Conservation (phyloP, 2,329 filamentous ascomycete genomes). For the Talaromyces sp. region DNA sequence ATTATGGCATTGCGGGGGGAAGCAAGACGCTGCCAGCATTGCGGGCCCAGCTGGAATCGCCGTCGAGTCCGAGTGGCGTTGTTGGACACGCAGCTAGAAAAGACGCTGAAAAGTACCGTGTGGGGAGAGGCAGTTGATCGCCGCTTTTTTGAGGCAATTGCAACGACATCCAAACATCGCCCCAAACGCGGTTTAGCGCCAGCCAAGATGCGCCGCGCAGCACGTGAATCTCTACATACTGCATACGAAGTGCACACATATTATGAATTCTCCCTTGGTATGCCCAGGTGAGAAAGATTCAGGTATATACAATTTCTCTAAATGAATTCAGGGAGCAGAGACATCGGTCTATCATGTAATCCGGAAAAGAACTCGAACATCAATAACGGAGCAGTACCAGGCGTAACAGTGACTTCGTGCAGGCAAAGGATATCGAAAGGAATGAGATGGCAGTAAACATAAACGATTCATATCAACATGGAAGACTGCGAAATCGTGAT, state of each 20-base stretch:
- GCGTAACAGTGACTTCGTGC: background rate
- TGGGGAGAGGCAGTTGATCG: background rate
- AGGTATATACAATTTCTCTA: background rate
- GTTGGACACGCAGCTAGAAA: background rate
- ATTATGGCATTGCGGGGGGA: constrained; percentile 42
- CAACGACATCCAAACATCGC: constrained; percentile 9
- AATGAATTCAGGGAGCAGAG: background rate
- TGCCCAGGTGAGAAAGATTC: background rate
- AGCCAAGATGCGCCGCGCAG: constrained; percentile 2
- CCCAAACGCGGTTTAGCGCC: constrained; percentile 8
- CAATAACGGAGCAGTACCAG: background rate
- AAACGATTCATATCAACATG: constrained; percentile 9
- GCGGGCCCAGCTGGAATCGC: constrained; percentile 23
- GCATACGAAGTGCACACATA: background rate
- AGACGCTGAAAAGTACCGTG: background rate
- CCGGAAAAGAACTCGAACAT: background rate
- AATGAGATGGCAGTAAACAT: background rate
- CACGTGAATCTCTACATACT: constrained; percentile 4
- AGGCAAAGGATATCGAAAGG: constrained; percentile 6
- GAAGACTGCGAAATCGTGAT: background rate
- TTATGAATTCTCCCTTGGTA: background rate
- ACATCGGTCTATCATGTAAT: constrained; percentile 4
- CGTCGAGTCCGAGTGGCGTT: background rate
- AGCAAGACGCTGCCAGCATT: constrained; percentile 27
- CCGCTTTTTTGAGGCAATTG: background rate